A percentile compares a stretch with the other conserved stretches of the same genome.
phyloP scores from a whole-genome alignment of 2,329 filamentous ascomycete species.

The Neopestalotiopsis sp. region DNA sequence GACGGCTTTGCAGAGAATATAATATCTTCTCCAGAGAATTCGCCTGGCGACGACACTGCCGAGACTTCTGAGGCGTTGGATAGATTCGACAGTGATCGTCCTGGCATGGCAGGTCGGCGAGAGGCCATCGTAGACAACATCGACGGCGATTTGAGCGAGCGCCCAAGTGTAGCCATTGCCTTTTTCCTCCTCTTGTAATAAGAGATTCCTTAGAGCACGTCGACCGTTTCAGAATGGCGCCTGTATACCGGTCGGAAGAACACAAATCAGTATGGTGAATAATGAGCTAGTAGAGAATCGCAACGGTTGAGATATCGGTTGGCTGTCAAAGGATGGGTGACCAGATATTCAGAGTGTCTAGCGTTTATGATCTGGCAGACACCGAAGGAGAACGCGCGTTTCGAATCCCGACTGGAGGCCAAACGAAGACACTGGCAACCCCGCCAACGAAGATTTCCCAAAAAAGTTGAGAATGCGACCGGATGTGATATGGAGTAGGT shows the following conservation, averaged over 20 bases:
- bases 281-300: background rate
- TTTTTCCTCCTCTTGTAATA: background rate
- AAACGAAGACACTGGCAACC: background rate
- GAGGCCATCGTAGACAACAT: slow-evolving; percentile 47
- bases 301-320: no score
- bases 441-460: background rate
- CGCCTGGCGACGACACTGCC: slow-evolving; percentile 36
- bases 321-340: no score
- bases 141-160: slow-evolving; percentile 54
- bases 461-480: background rate
- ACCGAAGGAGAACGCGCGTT: background rate
- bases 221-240: background rate
- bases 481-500: background rate
- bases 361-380: background rate
- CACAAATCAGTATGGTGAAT: background rate
- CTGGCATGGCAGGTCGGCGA: slow-evolving; percentile 49
- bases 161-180: slow-evolving; percentile 54
- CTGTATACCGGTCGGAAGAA: background rate
- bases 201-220: background rate
- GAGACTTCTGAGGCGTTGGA: slow-evolving; percentile 55
- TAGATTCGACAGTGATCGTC: slow-evolving; percentile 51
- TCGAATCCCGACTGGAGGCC: background rate
- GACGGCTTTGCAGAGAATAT: slow-evolving; percentile 42
- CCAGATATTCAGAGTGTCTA: background rate
- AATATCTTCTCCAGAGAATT: slow-evolving; percentile 39